Conservation (phyloP, 169 alveolate species). For the Eimeria falciformis region DNA sequence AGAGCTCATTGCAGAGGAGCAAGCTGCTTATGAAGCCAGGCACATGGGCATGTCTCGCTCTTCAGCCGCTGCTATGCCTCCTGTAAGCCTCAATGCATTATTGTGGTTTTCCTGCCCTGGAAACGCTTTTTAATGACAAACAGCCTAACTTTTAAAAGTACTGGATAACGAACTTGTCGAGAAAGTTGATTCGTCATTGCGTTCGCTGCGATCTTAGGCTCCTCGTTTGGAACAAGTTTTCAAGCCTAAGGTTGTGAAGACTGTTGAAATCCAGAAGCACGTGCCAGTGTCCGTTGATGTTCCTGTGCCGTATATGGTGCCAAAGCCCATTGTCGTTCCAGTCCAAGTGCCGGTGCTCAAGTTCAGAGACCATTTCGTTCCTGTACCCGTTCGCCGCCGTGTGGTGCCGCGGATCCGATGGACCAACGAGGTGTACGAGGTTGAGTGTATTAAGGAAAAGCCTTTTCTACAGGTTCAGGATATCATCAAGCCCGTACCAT, state of each 20-base stretch:
- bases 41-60: constrained; percentile 60
- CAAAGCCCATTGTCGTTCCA: constrained; percentile 90
- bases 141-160: too few species aligned
- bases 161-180: too few species aligned
- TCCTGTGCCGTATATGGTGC: constrained; percentile 91
- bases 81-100: constrained; percentile 1
- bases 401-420: constrained; percentile 88
- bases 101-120: neutral
- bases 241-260: constrained; percentile 85
- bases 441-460: constrained; percentile 89
- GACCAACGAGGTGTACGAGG: constrained; percentile 90
- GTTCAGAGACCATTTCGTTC: constrained; percentile 90
- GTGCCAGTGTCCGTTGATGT: constrained; percentile 90
- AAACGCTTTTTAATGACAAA: too few species aligned
- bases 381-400: constrained; percentile 89
- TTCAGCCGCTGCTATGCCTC: constrained; percentile 39
- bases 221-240: constrained; percentile 84
- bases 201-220: neutral
- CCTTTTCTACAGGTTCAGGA: constrained; percentile 89
- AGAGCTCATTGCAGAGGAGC: constrained; percentile 70
- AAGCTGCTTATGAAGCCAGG: constrained; percentile 63
- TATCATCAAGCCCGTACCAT: constrained; percentile 88
- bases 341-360: constrained; percentile 91
- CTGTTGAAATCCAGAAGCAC: constrained; percentile 85
- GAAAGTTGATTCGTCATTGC: too few species aligned